phyloP scores from a whole-genome alignment of 78 protist genomes.

The Ministeria vibrans region DNA sequence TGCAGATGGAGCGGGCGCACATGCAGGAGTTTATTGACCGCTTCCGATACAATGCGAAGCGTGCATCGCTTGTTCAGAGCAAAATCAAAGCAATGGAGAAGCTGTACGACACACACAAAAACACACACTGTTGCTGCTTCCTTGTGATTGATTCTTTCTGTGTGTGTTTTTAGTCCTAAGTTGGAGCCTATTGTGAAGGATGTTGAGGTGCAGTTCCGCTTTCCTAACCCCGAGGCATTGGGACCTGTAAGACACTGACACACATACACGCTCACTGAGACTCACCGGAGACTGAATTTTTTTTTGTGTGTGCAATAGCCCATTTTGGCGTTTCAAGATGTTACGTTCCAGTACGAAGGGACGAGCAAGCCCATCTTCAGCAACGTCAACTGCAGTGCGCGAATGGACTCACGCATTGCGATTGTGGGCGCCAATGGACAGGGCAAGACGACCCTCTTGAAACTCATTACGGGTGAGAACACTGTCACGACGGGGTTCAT shows the following conservation, averaged over 20 bases:
- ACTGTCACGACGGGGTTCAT: background rate
- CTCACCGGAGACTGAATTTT: too few relatives aligned
- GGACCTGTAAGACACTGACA: too few relatives aligned
- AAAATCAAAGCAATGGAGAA: background rate
- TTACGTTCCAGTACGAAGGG: background rate
- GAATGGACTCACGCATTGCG: background rate
- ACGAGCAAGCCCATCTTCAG: background rate
- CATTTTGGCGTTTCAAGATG: background rate
- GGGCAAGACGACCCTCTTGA: constrained; percentile 25
- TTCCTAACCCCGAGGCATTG: background rate
- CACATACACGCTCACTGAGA: too few relatives aligned
- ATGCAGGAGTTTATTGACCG: background rate
- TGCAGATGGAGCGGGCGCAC: background rate
- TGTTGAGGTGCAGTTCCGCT: background rate
- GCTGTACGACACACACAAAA: background rate
- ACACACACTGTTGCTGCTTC: background rate
- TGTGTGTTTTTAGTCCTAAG: background rate
- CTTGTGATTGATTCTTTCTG: background rate
- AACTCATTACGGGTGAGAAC: background rate
- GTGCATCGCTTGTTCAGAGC: constrained; percentile 4
- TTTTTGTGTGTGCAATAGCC: too few relatives aligned
- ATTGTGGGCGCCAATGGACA: constrained; percentile 77
- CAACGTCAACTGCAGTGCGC: background rate
- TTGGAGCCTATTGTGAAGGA: background rate
- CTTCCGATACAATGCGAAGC: background rate